Evolutionary conservation across 2,329 filamentous ascomycete species (phyloP).

Genomic region (Epichloe typhina): DNA sequence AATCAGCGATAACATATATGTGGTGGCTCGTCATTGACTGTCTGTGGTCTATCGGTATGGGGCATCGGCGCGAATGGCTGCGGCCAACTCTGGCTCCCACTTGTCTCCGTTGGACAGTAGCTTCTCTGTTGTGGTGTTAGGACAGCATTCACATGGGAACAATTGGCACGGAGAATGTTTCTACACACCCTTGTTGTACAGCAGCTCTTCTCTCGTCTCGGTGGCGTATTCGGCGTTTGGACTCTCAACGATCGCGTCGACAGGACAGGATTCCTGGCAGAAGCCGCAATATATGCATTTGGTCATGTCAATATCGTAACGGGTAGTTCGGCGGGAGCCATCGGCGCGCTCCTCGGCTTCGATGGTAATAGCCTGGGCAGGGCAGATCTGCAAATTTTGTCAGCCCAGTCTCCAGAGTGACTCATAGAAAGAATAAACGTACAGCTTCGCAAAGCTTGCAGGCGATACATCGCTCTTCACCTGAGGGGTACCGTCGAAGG

Average conservation of each 20-base stretch:
- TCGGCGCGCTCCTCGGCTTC: constrained; percentile 97
- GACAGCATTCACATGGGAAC: not conserved
- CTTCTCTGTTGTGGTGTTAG: constrained; percentile 46
- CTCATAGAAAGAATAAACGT: constrained; percentile 10
- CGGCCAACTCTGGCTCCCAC: constrained; percentile 96
- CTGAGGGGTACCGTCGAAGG: constrained; percentile 86
- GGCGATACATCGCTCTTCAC: constrained; percentile 97
- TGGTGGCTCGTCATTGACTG: not conserved
- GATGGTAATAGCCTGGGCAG: constrained; percentile 95
- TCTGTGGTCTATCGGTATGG: constrained; percentile 58
- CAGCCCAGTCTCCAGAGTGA: not conserved
- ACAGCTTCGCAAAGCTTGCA: constrained; percentile 98
- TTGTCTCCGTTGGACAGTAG: constrained; percentile 80
- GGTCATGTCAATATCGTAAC: constrained; percentile 99
- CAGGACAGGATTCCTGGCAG: constrained; percentile 97
- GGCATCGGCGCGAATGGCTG: constrained; percentile 80
- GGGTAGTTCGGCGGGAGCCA: constrained; percentile 84
- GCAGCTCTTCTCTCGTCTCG: constrained; percentile 72
- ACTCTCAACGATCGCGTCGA: constrained; percentile 71
- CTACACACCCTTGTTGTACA: constrained; percentile 76
- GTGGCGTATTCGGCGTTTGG: constrained; percentile 51
- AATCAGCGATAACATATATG: not conserved
- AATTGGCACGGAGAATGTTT: not conserved
- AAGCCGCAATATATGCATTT: constrained; percentile 99
- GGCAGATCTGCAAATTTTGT: constrained; percentile 55